Conservation (phyloP, 2,329 filamentous ascomycete genomes). For the Trichophyton schoenleinii region DNA sequence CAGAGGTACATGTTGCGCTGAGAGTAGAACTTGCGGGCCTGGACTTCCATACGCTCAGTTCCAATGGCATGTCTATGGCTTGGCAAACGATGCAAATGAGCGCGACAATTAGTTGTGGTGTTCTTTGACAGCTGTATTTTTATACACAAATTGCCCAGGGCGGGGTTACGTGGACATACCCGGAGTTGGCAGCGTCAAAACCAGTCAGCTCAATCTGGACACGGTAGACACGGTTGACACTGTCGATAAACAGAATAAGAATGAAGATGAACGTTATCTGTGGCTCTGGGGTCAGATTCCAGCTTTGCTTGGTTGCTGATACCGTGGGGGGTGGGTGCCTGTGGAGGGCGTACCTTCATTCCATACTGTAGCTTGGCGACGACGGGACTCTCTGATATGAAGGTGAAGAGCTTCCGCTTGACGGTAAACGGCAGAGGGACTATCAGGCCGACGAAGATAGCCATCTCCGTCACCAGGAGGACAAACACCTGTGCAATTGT, state of each 20-base stretch:
- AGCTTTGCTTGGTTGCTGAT: not conserved
- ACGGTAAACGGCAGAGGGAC: constrained; percentile 78
- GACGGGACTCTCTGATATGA: constrained; percentile 78
- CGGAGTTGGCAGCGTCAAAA: constrained; percentile 42
- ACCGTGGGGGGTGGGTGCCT: not conserved
- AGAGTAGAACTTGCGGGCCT: constrained; percentile 99
- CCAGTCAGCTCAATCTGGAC: constrained; percentile 79
- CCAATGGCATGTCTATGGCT: constrained; percentile 57
- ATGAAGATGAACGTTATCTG: constrained; percentile 98
- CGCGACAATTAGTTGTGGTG: not conserved
- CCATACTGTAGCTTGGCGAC: constrained; percentile 94
- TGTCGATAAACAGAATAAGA: constrained; percentile 93
- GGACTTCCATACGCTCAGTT: constrained; percentile 92
- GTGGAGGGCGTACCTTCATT: constrained; percentile 53
- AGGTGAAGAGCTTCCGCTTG: constrained; percentile 81
- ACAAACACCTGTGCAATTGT: constrained; percentile 33
- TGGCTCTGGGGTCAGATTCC: constrained; percentile 1
- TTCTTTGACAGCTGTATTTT: not conserved
- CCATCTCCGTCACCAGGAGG: constrained; percentile 40
- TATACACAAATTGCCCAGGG: not conserved
- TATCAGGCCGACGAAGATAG: constrained; percentile 39
- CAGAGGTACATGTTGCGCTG: constrained; percentile 99
- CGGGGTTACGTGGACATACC: constrained; percentile 33
- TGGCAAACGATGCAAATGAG: constrained; percentile 12
- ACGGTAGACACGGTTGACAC: constrained; percentile 89